phyloP scores from a whole-genome alignment of 2,329 filamentous ascomycete species.

The Capronia coronata region DNA sequence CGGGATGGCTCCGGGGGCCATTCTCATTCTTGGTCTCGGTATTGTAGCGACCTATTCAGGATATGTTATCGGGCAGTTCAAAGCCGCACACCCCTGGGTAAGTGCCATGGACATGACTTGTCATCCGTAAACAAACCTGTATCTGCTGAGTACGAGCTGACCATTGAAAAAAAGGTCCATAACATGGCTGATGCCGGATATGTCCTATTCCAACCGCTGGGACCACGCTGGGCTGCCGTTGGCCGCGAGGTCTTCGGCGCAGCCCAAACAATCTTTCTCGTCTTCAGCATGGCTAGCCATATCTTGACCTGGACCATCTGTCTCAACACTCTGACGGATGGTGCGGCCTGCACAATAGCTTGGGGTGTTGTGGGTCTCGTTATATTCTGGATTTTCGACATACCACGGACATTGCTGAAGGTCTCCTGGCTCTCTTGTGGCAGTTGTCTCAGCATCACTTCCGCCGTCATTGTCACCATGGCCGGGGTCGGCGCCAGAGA shows the following conservation, averaged over 20 bases:
- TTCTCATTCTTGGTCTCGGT: constrained; percentile 50
- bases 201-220: constrained; percentile 47
- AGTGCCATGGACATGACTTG: not conserved
- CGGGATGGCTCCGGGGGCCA: constrained; percentile 49
- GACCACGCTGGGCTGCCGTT: constrained; percentile 37
- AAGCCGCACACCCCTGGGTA: constrained; percentile 39
- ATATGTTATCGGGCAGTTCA: constrained; percentile 56
- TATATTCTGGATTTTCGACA: constrained; percentile 53
- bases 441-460: constrained; percentile 58
- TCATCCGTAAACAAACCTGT: no score
- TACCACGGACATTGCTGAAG: constrained; percentile 58
- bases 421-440: constrained; percentile 57
- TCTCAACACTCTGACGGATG: constrained; percentile 57
- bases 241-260: constrained; percentile 58
- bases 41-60: constrained; percentile 55
- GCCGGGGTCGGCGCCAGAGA: constrained; percentile 54
- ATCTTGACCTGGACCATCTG: constrained; percentile 64
- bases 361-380: constrained; percentile 56
- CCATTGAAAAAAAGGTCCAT: no score
- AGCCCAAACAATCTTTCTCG: constrained; percentile 57
- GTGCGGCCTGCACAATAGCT: constrained; percentile 58
- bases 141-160: no score
- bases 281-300: constrained; percentile 67
- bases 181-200: constrained; percentile 63
- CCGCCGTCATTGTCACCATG: constrained; percentile 61